Evolutionary conservation across 2,329 filamentous ascomycete species (phyloP), one percentile per base, ranked within the genome.

Genomic region (Alternaria novae-zelandiae): DNA sequence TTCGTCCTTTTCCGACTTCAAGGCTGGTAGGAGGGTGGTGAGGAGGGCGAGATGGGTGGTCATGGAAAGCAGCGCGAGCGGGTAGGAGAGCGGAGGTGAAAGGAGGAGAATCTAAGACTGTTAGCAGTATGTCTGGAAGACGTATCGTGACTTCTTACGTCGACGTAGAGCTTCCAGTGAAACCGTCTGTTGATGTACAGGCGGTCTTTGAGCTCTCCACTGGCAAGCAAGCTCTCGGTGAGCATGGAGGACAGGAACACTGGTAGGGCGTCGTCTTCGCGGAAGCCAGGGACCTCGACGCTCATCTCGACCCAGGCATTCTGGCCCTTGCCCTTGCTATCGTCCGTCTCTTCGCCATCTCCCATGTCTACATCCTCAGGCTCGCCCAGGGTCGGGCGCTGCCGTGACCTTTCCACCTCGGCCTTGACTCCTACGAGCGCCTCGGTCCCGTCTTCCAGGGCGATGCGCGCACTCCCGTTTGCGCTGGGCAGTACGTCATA

Each of bases 91-190:
- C 0, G 94, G 94, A 53, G 92, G 91, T n/a, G 94, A 97, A 78
- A 97, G 93, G 66, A 98, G 88, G 51, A 98, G 87, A 71, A 97
- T 91, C 94, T 97, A 66, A 11, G 41, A 25, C 25, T 20, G 28
- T 71, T 57, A 70, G 62, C 26, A 32, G 12, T 10, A 12, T 13
- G 17, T 26, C 2, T 51, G 23, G 20, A 49, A 13, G 13, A 6
- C 13, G 30, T 15, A 12, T 36, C 43, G 63, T 25, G 32, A 59
- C 26, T 61, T 44, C 92, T 76, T 80, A 97, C 94, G 82, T 99
- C 96, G 67, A 99, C 87, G 81, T 95, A 98, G 61, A 99, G 80
- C 82, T 94, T 93, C 96, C 96, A 99, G 84, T 98, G 95, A 85
- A 95, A 99, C 47, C 94, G 87, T 63, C 86, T 83, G 82, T 97